phyloP scores from a whole-genome alignment of 2,329 filamentous ascomycete species.

The Fonsecaea erecta region DNA sequence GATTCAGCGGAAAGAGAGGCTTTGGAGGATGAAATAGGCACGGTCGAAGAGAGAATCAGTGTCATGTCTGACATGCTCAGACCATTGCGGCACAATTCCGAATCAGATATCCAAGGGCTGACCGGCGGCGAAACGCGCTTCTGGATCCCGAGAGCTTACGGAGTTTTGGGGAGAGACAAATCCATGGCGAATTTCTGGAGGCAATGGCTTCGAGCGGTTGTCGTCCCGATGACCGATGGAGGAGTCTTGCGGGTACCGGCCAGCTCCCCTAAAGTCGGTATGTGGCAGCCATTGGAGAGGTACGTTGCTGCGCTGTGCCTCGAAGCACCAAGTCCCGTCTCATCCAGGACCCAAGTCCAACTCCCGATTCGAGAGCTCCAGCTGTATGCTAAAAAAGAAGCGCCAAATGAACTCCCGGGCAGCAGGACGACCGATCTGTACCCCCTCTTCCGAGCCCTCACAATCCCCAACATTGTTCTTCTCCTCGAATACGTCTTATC shows the following conservation, averaged over 20 bases:
- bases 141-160: constrained; percentile 93
- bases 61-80: constrained; percentile 96
- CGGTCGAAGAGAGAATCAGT: constrained; percentile 94
- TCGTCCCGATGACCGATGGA: constrained; percentile 95
- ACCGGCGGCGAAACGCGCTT: constrained; percentile 94
- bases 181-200: constrained; percentile 94
- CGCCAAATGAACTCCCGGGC: constrained; percentile 87
- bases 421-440: constrained; percentile 91
- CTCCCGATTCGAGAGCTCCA: constrained; percentile 85
- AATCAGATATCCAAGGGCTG: constrained; percentile 94
- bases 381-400: constrained; percentile 91
- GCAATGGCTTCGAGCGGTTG: constrained; percentile 90
- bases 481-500: constrained; percentile 91
- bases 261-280: constrained; percentile 85
- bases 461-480: constrained; percentile 87
- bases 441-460: constrained; percentile 85
- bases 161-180: constrained; percentile 82
- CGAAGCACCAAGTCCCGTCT: constrained; percentile 88
- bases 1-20: constrained; percentile 80
- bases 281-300: constrained; percentile 94
- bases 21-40: constrained; percentile 91
- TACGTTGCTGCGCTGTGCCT: constrained; percentile 97
- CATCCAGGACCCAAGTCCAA: constrained; percentile 95
- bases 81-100: constrained; percentile 89
- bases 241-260: constrained; percentile 79